Evolutionary conservation across 768 basidiomycete genomes (phyloP).

Genomic region (Naganishia friedmannii): DNA sequence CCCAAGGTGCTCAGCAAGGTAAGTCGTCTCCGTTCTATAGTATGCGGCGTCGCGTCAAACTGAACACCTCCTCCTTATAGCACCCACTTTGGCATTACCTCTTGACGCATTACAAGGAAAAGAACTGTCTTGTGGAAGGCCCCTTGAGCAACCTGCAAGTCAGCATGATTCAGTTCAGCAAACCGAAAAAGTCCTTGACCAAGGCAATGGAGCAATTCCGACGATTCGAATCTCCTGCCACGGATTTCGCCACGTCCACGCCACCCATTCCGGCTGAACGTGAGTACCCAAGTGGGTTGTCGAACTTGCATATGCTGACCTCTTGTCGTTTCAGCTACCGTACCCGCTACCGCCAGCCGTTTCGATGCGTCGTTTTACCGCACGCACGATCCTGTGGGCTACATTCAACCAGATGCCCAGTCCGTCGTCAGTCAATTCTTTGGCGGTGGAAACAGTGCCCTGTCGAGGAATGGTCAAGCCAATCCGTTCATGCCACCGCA

Average conservation of each 20-base stretch:
- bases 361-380: slow-evolving; percentile 96
- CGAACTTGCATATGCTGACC: background rate
- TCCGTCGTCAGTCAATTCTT: slow-evolving; percentile 88
- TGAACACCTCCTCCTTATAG: slow-evolving; percentile 54
- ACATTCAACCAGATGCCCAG: slow-evolving; percentile 85
- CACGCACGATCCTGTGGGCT: slow-evolving; percentile 86
- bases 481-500: slow-evolving; percentile 55
- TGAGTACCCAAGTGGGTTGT: slow-evolving; percentile 23
- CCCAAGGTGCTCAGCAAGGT: slow-evolving; percentile 99
- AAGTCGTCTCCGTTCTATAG: slow-evolving; percentile 22
- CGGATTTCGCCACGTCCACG: slow-evolving; percentile 63
- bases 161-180: slow-evolving; percentile 99
- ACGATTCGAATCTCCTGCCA: slow-evolving; percentile 84
- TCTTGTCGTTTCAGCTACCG: slow-evolving; percentile 55
- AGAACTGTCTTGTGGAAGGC: slow-evolving; percentile 86
- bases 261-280: slow-evolving; percentile 28
- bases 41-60: background rate
- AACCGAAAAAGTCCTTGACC: slow-evolving; percentile 80
- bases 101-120: slow-evolving; percentile 97
- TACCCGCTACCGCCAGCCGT: slow-evolving; percentile 86
- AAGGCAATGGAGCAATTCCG: slow-evolving; percentile 92
- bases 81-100: slow-evolving; percentile 98
- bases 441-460: slow-evolving; percentile 67
- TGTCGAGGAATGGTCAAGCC: slow-evolving; percentile 45
- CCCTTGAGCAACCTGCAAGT: slow-evolving; percentile 92